phyloP scores from a whole-genome alignment of 805 yeast species.

The Starmerella tilneyi region DNA sequence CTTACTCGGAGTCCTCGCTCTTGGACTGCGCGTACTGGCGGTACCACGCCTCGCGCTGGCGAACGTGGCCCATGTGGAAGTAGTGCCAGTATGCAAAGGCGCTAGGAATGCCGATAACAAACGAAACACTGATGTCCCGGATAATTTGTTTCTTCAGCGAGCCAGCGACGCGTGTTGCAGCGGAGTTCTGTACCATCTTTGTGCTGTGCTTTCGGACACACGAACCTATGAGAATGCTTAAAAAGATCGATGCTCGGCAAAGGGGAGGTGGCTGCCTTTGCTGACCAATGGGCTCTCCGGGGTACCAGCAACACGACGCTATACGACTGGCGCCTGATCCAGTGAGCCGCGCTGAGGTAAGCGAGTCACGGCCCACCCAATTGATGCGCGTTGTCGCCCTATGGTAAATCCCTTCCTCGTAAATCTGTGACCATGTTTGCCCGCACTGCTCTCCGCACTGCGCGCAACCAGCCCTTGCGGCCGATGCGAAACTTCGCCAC shows the following conservation, averaged over 20 bases:
- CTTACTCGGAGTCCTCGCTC: slow-evolving; percentile 29
- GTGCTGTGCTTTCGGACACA: background rate
- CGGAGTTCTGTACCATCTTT: slow-evolving; percentile 23
- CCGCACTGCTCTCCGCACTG: slow-evolving; percentile 18
- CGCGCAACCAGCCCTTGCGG: slow-evolving; percentile 17
- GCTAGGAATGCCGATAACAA: slow-evolving; percentile 46
- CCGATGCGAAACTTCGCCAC: slow-evolving; percentile 24
- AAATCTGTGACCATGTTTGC: slow-evolving; percentile 13
- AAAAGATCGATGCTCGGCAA: background rate
- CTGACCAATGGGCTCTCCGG: slow-evolving; percentile 11
- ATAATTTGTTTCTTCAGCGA: slow-evolving; percentile 68
- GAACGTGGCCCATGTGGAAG: slow-evolving; percentile 62
- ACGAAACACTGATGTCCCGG: slow-evolving; percentile 53
- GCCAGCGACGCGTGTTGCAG: slow-evolving; percentile 46
- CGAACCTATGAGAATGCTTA: slow-evolving; percentile 1
- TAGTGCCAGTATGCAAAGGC: slow-evolving; percentile 79
- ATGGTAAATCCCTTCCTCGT: background rate
- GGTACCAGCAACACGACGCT: slow-evolving; percentile 1
- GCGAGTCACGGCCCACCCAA: background rate
- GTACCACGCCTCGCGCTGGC: slow-evolving; percentile 76
- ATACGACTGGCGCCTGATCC: background rate
- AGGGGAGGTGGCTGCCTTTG: background rate
- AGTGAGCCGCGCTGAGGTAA: background rate
- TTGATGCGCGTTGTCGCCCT: background rate
- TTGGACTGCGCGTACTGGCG: slow-evolving; percentile 65